A percentile compares a stretch with the other conserved stretches of the same genome.
These are phyloP conservation scores for Taphrina deformans DNA, from an alignment of 1,139 yeast genomes.

Conservation along the genomic window DNA sequence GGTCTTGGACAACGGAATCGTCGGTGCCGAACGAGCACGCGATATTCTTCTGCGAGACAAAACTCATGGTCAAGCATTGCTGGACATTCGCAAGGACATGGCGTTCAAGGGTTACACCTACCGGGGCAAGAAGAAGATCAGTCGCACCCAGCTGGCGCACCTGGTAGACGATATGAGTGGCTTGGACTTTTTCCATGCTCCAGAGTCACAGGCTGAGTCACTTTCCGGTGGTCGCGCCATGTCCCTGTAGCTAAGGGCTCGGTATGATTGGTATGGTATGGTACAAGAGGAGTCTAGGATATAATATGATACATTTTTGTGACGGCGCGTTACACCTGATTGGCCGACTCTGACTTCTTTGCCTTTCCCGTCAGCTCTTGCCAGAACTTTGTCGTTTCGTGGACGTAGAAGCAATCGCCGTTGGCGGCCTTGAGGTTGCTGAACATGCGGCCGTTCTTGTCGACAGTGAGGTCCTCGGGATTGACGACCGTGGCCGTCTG, in stretches of 20 bases:
- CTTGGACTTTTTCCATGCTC: not conserved
- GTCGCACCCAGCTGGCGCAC: not conserved
- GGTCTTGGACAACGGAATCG: constrained; percentile 4
- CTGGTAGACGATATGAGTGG: not conserved
- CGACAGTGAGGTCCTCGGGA: constrained; percentile 5
- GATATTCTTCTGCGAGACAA: constrained; percentile 33
- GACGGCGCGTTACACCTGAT: constrained; percentile 3
- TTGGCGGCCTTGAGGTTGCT: constrained; percentile 19
- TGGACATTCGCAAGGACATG: constrained; percentile 31
- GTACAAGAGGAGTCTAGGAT: no score
- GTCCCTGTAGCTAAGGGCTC: constrained; percentile 1
- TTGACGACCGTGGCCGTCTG: constrained; percentile 1
- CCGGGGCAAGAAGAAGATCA: constrained; percentile 3
- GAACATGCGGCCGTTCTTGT: constrained; percentile 33
- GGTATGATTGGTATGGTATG: no score
- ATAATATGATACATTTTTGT: no score
- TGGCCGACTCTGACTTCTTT: not conserved
- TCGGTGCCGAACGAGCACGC: constrained; percentile 18
- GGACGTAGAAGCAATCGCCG: constrained; percentile 29
- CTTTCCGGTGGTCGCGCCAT: constrained; percentile 17
- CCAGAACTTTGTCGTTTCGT: constrained; percentile 30
- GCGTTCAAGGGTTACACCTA: constrained; percentile 35
- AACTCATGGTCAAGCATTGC: constrained; percentile 17
- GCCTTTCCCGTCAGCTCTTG: not conserved
- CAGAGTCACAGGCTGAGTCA: not conserved